Percentiles rank a stretch among this genome's conserved stretches.
These are phyloP conservation scores for Stipa capillata DNA, from an alignment of 176 grass and related monocot species.

Conservation along the genomic window DNA sequence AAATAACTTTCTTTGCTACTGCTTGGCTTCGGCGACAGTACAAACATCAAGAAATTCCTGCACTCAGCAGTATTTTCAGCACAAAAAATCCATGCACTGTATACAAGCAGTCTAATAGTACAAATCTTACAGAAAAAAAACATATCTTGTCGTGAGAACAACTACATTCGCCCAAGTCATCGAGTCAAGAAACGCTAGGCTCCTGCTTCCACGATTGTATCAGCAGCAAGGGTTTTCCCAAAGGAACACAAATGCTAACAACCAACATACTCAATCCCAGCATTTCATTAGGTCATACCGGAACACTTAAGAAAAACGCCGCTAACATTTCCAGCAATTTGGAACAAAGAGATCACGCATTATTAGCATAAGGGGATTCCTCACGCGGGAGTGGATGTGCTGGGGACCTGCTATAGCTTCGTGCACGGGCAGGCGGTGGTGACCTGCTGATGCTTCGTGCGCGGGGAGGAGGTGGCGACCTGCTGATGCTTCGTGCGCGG, in stretches of 20 bases:
- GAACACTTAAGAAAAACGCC: background rate
- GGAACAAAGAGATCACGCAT: conserved; percentile 14
- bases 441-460: conserved; percentile 55
- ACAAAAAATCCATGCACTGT: background rate
- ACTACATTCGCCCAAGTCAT: conserved; percentile 10
- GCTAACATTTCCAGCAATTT: background rate
- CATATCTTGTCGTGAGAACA: background rate
- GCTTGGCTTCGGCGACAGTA: too few species aligned
- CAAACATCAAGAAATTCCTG: too few species aligned
- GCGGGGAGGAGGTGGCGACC: conserved; percentile 19
- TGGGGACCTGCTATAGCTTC: conserved; percentile 50
- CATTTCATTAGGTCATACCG: conserved; percentile 15
- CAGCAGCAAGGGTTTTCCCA: conserved; percentile 18
- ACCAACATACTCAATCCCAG: conserved; percentile 8
- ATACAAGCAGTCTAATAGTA: background rate
- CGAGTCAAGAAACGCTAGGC: conserved; percentile 23
- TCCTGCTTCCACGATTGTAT: conserved; percentile 44
- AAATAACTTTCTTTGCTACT: too few species aligned
- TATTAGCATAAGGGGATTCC: conserved; percentile 71
- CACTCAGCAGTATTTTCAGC: too few species aligned
- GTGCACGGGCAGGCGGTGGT: conserved; percentile 20
- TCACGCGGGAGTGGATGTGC: conserved; percentile 33
- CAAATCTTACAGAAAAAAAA: background rate
- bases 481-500: conserved; percentile 32
- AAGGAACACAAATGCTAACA: background rate